phyloP scores from a whole-genome alignment of 192 early-diverging fungal genomes.

The Geranomyces michiganensis region DNA sequence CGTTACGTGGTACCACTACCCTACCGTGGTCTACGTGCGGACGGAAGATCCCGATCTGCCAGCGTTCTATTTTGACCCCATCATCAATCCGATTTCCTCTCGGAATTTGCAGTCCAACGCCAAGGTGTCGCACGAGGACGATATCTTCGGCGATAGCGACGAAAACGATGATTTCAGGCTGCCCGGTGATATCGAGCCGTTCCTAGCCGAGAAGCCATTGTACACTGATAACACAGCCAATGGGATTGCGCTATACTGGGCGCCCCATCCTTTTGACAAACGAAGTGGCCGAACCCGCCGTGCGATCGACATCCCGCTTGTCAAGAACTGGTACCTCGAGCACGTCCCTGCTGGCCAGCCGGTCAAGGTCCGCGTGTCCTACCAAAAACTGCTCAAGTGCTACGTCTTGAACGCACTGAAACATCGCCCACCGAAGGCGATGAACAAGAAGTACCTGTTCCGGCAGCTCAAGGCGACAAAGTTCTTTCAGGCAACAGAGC shows the following conservation, averaged over 20 bases:
- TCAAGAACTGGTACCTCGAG: constrained; percentile 98
- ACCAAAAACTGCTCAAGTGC: constrained; percentile 97
- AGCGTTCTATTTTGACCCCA: constrained; percentile 96
- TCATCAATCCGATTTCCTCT: constrained; percentile 96
- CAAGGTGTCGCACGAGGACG: constrained; percentile 67
- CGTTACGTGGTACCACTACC: constrained; percentile 91
- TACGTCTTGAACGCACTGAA: constrained; percentile 92
- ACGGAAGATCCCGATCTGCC: constrained; percentile 94
- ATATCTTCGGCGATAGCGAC: constrained; percentile 65
- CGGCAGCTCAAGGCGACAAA: constrained; percentile 94
- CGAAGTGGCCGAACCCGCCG: constrained; percentile 87
- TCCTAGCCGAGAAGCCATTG: constrained; percentile 73
- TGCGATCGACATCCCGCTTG: constrained; percentile 90
- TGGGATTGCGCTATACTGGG: constrained; percentile 95
- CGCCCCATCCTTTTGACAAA: constrained; percentile 95
- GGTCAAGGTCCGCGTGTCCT: constrained; percentile 97
- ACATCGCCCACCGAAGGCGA: constrained; percentile 82
- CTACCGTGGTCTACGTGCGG: constrained; percentile 84
- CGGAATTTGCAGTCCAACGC: constrained; percentile 62
- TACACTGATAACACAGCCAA: constrained; percentile 92
- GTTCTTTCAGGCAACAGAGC: constrained; percentile 97
- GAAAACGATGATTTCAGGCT: constrained; percentile 81
- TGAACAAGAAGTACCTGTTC: constrained; percentile 94
- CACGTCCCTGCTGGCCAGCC: constrained; percentile 91
- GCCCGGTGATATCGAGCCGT: constrained; percentile 77